These are phyloP conservation scores for Erodium maritimum DNA, from an alignment of 345 rosid genomes.

Conservation along the genomic window DNA sequence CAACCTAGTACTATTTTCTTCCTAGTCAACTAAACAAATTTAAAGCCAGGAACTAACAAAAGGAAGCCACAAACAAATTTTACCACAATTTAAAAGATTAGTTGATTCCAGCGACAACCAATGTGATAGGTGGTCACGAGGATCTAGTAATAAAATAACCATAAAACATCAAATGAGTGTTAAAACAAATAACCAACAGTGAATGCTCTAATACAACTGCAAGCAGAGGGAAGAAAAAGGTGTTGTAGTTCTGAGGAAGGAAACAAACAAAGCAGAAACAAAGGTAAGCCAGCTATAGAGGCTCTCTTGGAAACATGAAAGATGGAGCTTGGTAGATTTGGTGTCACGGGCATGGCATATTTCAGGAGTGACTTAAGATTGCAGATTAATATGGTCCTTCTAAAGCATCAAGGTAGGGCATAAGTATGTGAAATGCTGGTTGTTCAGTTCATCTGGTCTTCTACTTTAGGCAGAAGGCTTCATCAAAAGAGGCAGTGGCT, in stretches of 20 bases:
- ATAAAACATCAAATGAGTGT: conserved; percentile 4
- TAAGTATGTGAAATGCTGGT: conserved; percentile 49
- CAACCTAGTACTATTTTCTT: too few relatives aligned
- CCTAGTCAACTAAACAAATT: not conserved
- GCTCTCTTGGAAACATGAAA: conserved; percentile 31
- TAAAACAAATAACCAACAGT: conserved; percentile 6
- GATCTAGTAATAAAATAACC: conserved; percentile 2
- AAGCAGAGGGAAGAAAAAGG: conserved; percentile 23
- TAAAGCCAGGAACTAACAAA: not conserved
- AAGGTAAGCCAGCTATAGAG: conserved; percentile 40
- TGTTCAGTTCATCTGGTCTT: conserved; percentile 95
- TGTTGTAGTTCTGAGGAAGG: conserved; percentile 12
- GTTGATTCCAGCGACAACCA: not conserved
- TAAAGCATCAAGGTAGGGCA: conserved; percentile 73
- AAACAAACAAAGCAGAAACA: conserved; percentile 24
- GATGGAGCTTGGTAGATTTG: conserved; percentile 48
- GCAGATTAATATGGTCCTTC: conserved; percentile 50
- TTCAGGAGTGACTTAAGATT: conserved; percentile 29
- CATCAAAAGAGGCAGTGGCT: conserved; percentile 70
- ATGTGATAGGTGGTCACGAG: too few relatives aligned
- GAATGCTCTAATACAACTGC: conserved; percentile 20
- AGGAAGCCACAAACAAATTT: not conserved
- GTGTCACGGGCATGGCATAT: conserved; percentile 47
- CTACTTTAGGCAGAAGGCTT: conserved; percentile 74
- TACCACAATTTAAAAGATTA: too few relatives aligned